A percentile compares a stretch with the other conserved stretches of the same genome.
phyloP scores from a whole-genome alignment of 441 rosid species.

The Theobroma grandiflorum region DNA sequence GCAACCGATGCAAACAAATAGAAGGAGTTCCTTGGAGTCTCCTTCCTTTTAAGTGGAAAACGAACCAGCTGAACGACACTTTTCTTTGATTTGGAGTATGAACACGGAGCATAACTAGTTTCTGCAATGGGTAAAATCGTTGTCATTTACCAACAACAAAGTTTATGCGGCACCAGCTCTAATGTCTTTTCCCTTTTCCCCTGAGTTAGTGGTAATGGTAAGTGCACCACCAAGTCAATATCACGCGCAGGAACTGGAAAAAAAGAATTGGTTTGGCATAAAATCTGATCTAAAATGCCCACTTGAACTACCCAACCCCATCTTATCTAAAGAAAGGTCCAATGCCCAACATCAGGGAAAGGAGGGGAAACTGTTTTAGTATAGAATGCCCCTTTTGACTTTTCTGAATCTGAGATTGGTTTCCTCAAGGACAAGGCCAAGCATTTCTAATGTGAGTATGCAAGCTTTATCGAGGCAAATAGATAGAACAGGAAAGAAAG shows the following conservation, averaged over 20 bases:
- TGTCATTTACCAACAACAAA: conserved; percentile 7
- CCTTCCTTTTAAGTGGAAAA: background rate
- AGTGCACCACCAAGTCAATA: conserved; percentile 14
- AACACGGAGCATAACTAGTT: background rate
- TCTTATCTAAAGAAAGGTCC: background rate
- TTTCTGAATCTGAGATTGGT: background rate
- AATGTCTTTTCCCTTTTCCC: background rate
- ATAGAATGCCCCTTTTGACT: background rate
- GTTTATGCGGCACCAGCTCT: background rate
- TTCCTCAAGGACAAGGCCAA: conserved; percentile 1
- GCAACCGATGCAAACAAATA: background rate
- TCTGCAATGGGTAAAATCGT: conserved; percentile 3
- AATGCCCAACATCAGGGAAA: background rate
- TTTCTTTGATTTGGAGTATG: background rate
- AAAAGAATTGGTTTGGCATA: background rate
- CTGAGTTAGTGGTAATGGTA: background rate
- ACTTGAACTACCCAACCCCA: background rate
- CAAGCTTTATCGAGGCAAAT: conserved; percentile 6
- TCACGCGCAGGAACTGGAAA: background rate
- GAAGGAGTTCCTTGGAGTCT: background rate
- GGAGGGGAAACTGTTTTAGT: background rate
- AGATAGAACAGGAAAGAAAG: background rate
- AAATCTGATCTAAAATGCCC: background rate
- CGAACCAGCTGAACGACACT: background rate
- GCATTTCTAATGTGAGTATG: background rate